A percentile compares a stretch with the other conserved stretches of the same genome.
Conservation (phyloP, 768 basidiomycete species). For the Pholiota conissans region DNA sequence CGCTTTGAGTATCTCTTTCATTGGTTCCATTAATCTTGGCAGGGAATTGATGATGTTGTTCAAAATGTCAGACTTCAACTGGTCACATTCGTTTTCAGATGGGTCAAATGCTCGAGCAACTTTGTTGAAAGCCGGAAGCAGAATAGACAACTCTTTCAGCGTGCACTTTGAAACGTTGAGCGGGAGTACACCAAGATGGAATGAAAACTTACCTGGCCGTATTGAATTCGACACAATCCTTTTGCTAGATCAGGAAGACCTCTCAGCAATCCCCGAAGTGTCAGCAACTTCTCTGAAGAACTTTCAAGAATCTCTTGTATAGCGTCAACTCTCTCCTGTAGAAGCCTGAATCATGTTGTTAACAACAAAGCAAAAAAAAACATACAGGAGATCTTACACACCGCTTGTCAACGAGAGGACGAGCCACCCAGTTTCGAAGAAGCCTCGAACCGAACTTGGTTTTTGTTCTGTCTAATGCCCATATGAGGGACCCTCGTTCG, state of each 20-base stretch:
- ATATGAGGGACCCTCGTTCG: slow-evolving; percentile 74
- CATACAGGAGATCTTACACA: slow-evolving; percentile 24
- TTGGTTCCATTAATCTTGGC: slow-evolving; percentile 59
- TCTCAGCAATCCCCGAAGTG: slow-evolving; percentile 67
- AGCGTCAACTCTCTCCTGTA: slow-evolving; percentile 79
- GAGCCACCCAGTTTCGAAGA: slow-evolving; percentile 83
- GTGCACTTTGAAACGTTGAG: slow-evolving; percentile 55
- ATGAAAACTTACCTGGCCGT: slow-evolving; percentile 74
- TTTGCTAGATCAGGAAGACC: slow-evolving; percentile 85
- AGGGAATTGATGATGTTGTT: slow-evolving; percentile 70
- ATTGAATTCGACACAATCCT: slow-evolving; percentile 87
- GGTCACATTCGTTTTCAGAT: slow-evolving; percentile 32
- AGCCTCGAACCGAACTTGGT: slow-evolving; percentile 88
- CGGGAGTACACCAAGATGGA: not conserved
- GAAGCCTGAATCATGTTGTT: slow-evolving; percentile 41
- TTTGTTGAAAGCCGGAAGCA: slow-evolving; percentile 76
- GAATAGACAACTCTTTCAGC: slow-evolving; percentile 74
- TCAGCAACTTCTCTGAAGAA: slow-evolving; percentile 59
- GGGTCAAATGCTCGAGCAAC: slow-evolving; percentile 66
- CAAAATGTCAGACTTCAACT: slow-evolving; percentile 59
- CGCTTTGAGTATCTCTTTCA: slow-evolving; percentile 51
- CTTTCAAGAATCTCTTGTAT: slow-evolving; percentile 78
- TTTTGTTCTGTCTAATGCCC: slow-evolving; percentile 83
- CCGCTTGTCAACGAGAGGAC: slow-evolving; percentile 76
- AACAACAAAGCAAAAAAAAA: not conserved